Evolutionary conservation across 228 moss, liverwort and hornwort genomes (phyloP).

Genomic region (Sphagnum magellanicum): DNA sequence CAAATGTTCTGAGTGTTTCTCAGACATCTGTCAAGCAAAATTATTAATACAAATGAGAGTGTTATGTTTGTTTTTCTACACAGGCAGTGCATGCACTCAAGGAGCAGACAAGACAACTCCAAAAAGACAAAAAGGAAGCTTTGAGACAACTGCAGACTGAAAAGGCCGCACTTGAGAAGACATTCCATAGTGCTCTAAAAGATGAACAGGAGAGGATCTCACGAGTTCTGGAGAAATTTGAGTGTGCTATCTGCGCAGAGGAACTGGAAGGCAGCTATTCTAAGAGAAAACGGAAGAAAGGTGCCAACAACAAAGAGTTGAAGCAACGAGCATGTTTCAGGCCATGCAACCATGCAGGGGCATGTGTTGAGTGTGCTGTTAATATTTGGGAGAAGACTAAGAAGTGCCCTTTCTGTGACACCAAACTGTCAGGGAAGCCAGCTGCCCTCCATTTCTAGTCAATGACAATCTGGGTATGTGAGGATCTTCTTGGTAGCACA

Average conservation of each 20-base stretch:
- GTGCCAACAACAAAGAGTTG: background rate
- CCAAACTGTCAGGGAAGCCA: conserved; percentile 8
- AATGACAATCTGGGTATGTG: no score
- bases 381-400: conserved; percentile 13
- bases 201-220: conserved; percentile 10
- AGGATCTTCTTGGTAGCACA: no score
- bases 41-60: no score
- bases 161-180: conserved; percentile 15
- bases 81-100: conserved; percentile 24
- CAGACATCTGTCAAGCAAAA: no score
- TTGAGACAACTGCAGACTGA: conserved; percentile 6
- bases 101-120: conserved; percentile 9
- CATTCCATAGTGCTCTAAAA: conserved; percentile 7
- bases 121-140: conserved; percentile 8
- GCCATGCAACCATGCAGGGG: conserved; percentile 12
- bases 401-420: conserved; percentile 10
- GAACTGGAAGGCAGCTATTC: conserved; percentile 7
- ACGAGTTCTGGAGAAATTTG: conserved; percentile 3
- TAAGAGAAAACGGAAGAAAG: background rate
- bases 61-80: background rate
- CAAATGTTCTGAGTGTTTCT: no score
- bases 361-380: conserved; percentile 11
- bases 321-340: conserved; percentile 10
- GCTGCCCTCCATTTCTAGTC: conserved; percentile 6
- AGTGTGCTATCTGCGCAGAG: conserved; percentile 9